Conservation (phyloP, 164 flowering plant species). For the Liquidambar formosana region DNA sequence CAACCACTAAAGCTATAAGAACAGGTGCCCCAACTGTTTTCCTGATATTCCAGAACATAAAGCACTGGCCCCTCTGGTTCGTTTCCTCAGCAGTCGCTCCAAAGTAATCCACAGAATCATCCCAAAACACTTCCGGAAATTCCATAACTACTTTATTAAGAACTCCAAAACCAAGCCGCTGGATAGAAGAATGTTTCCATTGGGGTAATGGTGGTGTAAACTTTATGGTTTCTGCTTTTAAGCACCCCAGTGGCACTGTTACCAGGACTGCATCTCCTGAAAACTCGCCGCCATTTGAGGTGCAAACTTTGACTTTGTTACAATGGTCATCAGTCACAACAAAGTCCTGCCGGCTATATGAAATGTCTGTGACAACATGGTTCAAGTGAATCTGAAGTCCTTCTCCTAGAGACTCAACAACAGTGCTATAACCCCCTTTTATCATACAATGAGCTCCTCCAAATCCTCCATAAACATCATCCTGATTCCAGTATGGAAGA, state of each 20-base stretch:
- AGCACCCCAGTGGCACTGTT: slow-evolving; percentile 97
- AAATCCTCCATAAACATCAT: slow-evolving; percentile 98
- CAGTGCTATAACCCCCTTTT: slow-evolving; percentile 93
- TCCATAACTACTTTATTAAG: slow-evolving; percentile 92
- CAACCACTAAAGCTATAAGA: slow-evolving; percentile 93
- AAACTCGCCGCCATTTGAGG: slow-evolving; percentile 73
- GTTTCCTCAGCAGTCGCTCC: slow-evolving; percentile 97
- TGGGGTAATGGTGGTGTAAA: slow-evolving; percentile 87
- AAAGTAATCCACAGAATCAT: slow-evolving; percentile 94
- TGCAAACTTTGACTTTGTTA: slow-evolving; percentile 64
- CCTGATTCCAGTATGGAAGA: slow-evolving; percentile 99
- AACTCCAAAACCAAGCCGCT: slow-evolving; percentile 94
- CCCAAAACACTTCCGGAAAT: slow-evolving; percentile 93
- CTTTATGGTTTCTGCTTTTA: slow-evolving; percentile 79
- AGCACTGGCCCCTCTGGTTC: slow-evolving; percentile 77
- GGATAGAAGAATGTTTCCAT: slow-evolving; percentile 80
- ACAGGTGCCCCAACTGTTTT: slow-evolving; percentile 98
- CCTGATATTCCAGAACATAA: slow-evolving; percentile 98
- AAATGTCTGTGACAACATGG: slow-evolving; percentile 75
- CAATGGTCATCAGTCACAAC: slow-evolving; percentile 22
- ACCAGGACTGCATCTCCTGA: slow-evolving; percentile 86
- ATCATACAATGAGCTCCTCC: slow-evolving; percentile 99
- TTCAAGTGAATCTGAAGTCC: slow-evolving; percentile 70
- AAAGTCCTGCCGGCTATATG: slow-evolving; percentile 35
- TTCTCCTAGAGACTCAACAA: slow-evolving; percentile 78